Percentiles rank a stretch among this genome's conserved stretches.
phyloP scores from a whole-genome alignment of 1,284 basidiomycete genomes.

The Inonotus obliquus region DNA sequence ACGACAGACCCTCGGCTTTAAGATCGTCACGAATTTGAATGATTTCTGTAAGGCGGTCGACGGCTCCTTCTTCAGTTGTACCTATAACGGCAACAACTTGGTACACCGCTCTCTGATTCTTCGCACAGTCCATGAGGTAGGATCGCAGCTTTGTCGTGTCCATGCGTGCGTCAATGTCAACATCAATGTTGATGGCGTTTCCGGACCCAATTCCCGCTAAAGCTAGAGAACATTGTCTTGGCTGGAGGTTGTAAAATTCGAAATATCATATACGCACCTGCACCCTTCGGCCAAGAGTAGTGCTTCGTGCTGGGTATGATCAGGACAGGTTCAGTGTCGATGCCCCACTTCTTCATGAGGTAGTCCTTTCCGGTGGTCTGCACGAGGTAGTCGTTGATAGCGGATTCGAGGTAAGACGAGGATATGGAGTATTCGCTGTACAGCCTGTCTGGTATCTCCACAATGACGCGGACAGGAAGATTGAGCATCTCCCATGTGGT shows the following conservation, averaged over 20 bases:
- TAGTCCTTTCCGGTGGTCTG: constrained; percentile 35
- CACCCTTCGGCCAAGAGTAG: constrained; percentile 47
- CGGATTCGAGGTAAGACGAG: constrained; percentile 22
- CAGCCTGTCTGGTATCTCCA: constrained; percentile 29
- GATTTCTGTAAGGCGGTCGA: constrained; percentile 39
- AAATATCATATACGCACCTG: constrained; percentile 31
- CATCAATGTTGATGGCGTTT: constrained; percentile 33
- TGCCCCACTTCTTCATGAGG: constrained; percentile 27
- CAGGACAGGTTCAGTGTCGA: constrained; percentile 25
- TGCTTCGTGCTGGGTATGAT: constrained; percentile 35
- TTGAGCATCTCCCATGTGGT: constrained; percentile 33
- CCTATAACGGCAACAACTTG: constrained; percentile 43
- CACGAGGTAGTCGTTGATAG: constrained; percentile 30
- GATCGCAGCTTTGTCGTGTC: constrained; percentile 27
- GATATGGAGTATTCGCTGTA: constrained; percentile 29
- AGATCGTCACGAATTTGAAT: constrained; percentile 29
- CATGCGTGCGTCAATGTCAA: constrained; percentile 38
- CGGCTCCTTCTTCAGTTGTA: constrained; percentile 41
- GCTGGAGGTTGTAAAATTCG: not conserved
- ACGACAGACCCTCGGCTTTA: constrained; percentile 34
- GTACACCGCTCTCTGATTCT: constrained; percentile 33
- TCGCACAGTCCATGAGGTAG: constrained; percentile 30
- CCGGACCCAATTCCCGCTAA: constrained; percentile 38
- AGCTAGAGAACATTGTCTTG: constrained; percentile 25
- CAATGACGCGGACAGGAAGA: constrained; percentile 24